phyloP scores from a whole-genome alignment of 75 land plant species.

The Cupressus sempervirens region DNA sequence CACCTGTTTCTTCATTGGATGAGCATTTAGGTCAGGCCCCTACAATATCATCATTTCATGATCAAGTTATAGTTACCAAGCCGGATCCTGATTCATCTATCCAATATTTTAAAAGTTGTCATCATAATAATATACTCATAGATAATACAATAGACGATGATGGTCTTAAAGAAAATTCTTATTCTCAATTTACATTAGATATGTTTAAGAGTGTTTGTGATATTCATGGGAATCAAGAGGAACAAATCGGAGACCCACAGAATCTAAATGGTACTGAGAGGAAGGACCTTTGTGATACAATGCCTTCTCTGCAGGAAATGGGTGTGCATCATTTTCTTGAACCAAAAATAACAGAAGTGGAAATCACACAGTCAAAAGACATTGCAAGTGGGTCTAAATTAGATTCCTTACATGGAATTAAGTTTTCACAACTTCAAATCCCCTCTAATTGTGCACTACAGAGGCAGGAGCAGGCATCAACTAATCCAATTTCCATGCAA shows the following conservation, averaged over 20 bases:
- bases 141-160: neutral
- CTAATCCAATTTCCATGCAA: neutral
- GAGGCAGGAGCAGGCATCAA: neutral
- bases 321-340: neutral
- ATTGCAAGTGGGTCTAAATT: neutral
- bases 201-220: neutral
- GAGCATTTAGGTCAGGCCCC: neutral
- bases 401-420: neutral
- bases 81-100: neutral
- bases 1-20: conserved; percentile 41
- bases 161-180: neutral
- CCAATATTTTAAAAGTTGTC: neutral
- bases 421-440: neutral
- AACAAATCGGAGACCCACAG: neutral
- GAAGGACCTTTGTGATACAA: neutral
- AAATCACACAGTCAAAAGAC: neutral
- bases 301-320: neutral
- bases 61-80: neutral
- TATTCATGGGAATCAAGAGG: neutral
- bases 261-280: neutral
- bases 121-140: neutral
- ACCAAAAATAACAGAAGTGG: neutral
- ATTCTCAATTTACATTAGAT: neutral
- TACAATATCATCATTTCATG: neutral
- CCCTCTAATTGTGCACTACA: neutral